These are phyloP conservation scores for Alternaria conjuncta DNA, from an alignment of 2,329 filamentous ascomycete genomes.

Conservation along the genomic window DNA sequence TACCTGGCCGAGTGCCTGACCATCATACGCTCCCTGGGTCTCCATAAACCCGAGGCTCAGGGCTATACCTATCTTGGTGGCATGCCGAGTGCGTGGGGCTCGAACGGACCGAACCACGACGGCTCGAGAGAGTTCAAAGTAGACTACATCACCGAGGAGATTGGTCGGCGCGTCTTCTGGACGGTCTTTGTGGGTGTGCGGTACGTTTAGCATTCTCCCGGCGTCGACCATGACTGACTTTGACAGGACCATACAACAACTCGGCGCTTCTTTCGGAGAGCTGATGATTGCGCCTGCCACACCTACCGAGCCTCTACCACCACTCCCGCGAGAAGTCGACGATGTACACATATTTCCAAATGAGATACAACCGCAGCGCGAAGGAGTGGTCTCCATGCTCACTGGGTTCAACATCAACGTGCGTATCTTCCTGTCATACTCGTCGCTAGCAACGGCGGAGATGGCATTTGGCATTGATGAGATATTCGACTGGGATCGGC, in stretches of 20 bases:
- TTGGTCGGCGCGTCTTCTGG: conserved; percentile 75
- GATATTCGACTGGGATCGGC: conserved; percentile 77
- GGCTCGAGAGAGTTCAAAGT: conserved; percentile 46
- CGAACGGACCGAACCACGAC: conserved; percentile 45
- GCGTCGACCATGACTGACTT: conserved; percentile 11
- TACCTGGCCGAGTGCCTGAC: conserved; percentile 76
- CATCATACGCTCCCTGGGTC: conserved; percentile 71
- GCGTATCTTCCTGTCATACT: conserved; percentile 81
- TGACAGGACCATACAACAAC: conserved; percentile 74
- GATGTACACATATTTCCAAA: conserved; percentile 79
- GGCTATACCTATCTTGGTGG: conserved; percentile 48
- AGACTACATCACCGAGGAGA: conserved; percentile 58
- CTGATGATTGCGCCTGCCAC: conserved; percentile 79
- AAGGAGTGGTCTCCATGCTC: conserved; percentile 71
- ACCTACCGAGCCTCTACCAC: conserved; percentile 76
- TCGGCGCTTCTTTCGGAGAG: conserved; percentile 74
- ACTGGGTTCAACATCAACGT: conserved; percentile 83
- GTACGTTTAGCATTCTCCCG: conserved; percentile 48
- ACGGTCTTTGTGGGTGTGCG: conserved; percentile 76
- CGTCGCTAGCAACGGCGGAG: conserved; percentile 77
- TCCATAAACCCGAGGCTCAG: conserved; percentile 62
- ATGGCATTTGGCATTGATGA: conserved; percentile 80
- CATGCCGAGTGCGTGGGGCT: conserved; percentile 43
- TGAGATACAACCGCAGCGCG: conserved; percentile 73
- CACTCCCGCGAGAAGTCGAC: conserved; percentile 80